Base-by-base conservation (phyloP, 352 stramenopile genomes). In the Pythium apleroticum region DNA sequence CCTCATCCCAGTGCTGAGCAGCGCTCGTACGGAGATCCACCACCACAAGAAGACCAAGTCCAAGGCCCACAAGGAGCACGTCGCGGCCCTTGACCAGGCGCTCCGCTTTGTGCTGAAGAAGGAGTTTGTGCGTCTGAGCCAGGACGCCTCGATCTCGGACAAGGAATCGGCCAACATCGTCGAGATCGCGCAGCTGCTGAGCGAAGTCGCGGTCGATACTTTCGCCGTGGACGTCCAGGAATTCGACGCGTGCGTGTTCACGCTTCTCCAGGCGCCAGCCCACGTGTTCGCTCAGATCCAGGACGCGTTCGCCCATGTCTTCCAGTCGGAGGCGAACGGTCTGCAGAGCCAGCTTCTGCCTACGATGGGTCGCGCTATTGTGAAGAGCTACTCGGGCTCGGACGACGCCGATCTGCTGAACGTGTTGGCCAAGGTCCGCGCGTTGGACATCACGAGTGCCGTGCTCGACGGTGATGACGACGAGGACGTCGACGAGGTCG, bases 281-380 rank as follows among this genome's bases (percentile, higher is more conserved):
- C 52, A 66, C 24, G 56, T 90, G 66, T 95, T 95, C 73, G 72
- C 81, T 63, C 69, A 76, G 30, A 73, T 90, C 41, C 86, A 95
- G 67, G 68, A 68, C 11, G 68, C 70, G 19, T 57, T 93, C 35
- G 53, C 82, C 15, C 64, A 73, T 22, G 60, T 93, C 19, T 93
- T 93, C 63, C 69, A 86, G 9, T 72, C 43, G 7, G 57, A 76
- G 20, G 55, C 66, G 30, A 28, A 63, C 17, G 57, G 39, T 4
- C 63, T 89, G 39, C 72, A 88, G 57, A 28, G 63, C 10, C 75
- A 93, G 50, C 54, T 93, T 22, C 63, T 93, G 15, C 73, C 84
- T 2, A 90, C 82, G 1, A 85, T 91, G 81, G 66, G 77, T 27
- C 81, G 81, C 12, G 52, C 60, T 14, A 67, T 93, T 17, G 70